Evolutionary conservation across 2,329 filamentous ascomycete genomes (phyloP), one percentile per base, ranked within the genome.

Genomic region (Colletotrichum salicis): DNA sequence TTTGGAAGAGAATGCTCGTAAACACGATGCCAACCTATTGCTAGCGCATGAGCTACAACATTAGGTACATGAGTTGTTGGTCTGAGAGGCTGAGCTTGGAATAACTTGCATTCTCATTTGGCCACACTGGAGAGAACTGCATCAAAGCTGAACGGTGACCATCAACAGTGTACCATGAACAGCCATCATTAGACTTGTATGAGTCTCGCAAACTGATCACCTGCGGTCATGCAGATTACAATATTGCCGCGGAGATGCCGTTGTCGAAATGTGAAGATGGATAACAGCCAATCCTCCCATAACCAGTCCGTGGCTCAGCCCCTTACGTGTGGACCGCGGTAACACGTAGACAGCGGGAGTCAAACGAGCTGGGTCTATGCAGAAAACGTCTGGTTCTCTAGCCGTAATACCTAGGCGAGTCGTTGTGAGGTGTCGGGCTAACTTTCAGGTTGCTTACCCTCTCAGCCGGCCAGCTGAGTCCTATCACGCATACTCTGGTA

Each of bases 401-500:
- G 3, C 2, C 11, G 7, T 5, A 5, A 5, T 22, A 33, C 29
- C n/a, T 55, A 24, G 27, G 7, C 19, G 33, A 29, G 13, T 33
- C 15, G n/a, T 13, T 19, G 45, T n/a, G 13, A n/a, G 22, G 41
- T 62, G 35, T 61, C 63, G 57, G 63, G n/a, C 27, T 29, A 67
- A 71, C 5, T n/a, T 68, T 63, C 24, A 27, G 24, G 48, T 13
- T 68, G 57, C 67, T 67, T 68, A 62, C 33, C 41, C 57, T 62
- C 54, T 37, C 19, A 13, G 15, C 45, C 8, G 24, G 45, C 45
- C 51, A 45, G 15, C 12, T n/a, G 45, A 19, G 10, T 41, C 45
- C 67, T 29, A 31, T 19, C 31, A 15, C n/a, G 13, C 48, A 52
- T 22, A n/a, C 2, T 29, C 3, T 2, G 24, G 24, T 8, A 60